Conservation (phyloP, 1,139 yeast species). For the Candida smagusa region DNA sequence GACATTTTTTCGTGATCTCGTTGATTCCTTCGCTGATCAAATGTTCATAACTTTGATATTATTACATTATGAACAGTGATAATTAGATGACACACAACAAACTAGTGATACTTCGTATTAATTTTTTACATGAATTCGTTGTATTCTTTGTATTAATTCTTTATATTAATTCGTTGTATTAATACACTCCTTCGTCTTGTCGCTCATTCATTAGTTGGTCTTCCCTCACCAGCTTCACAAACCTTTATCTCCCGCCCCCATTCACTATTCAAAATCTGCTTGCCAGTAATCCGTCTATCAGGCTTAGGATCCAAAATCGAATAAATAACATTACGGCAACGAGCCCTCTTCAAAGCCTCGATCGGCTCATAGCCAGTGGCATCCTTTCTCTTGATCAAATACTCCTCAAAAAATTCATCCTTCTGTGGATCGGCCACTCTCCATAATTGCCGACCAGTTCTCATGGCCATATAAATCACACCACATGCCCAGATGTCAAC, state of each 20-base stretch:
- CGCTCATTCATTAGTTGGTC: not conserved
- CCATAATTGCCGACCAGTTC: constrained; percentile 95
- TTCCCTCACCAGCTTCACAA: constrained; percentile 62
- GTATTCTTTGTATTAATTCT: too few relatives aligned
- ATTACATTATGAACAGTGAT: too few relatives aligned
- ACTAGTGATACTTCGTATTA: too few relatives aligned
- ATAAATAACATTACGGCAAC: constrained; percentile 89
- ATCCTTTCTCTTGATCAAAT: constrained; percentile 71
- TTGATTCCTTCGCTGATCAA: too few relatives aligned
- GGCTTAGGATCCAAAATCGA: constrained; percentile 92
- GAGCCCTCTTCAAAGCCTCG: constrained; percentile 73
- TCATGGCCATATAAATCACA: constrained; percentile 96
- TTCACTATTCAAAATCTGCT: constrained; percentile 85
- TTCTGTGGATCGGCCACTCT: constrained; percentile 69
- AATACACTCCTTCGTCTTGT: too few relatives aligned
- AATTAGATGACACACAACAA: too few relatives aligned
- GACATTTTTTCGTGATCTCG: too few relatives aligned
- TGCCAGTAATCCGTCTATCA: constrained; percentile 77
- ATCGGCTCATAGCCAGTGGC: constrained; percentile 89
- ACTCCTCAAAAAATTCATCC: constrained; percentile 77
- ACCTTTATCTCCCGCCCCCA: constrained; percentile 90
- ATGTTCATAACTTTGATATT: too few relatives aligned
- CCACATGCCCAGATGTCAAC: constrained; percentile 98
- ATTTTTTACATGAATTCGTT: too few relatives aligned
- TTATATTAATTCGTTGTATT: too few relatives aligned